phyloP scores from a whole-genome alignment of 352 stramenopile species.

The Globisporangium nodosum region DNA sequence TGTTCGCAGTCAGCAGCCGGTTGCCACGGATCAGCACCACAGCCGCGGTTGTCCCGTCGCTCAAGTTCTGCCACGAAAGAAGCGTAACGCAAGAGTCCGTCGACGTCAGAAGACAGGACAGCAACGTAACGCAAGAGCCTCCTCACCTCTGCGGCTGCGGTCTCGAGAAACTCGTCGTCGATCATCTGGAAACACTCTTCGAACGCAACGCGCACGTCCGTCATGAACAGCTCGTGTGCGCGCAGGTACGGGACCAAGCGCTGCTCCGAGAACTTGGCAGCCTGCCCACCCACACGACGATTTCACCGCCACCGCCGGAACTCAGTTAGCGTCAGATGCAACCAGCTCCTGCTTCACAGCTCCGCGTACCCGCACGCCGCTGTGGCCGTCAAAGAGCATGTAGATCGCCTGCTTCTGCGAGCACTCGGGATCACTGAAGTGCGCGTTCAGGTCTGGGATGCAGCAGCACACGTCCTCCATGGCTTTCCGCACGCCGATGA shows the following conservation, averaged over 20 bases:
- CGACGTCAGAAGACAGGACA: not conserved
- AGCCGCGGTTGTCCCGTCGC: constrained; percentile 68
- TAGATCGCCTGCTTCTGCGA: constrained; percentile 65
- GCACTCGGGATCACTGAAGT: constrained; percentile 31
- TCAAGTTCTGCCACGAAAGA: constrained; percentile 31
- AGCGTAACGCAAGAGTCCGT: not conserved
- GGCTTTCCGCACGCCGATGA: constrained; percentile 65
- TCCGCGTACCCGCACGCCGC: constrained; percentile 56
- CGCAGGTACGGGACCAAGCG: constrained; percentile 61
- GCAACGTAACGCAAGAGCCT: not conserved
- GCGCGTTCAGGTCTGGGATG: constrained; percentile 62
- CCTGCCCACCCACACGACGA: constrained; percentile 22
- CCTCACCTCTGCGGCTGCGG: constrained; percentile 48
- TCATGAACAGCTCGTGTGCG: constrained; percentile 60
- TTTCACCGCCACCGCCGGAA: not conserved
- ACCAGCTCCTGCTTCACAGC: not conserved
- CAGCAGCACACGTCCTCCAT: constrained; percentile 85
- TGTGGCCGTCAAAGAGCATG: constrained; percentile 82
- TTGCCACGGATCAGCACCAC: constrained; percentile 83
- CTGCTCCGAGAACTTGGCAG: constrained; percentile 72
- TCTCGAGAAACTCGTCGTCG: constrained; percentile 71
- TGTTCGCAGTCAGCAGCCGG: constrained; percentile 78
- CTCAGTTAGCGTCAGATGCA: not conserved
- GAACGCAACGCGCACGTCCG: constrained; percentile 58
- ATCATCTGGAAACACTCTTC: constrained; percentile 71